Conservation (phyloP, 1,284 basidiomycete genomes). For the Boletus putidus region DNA sequence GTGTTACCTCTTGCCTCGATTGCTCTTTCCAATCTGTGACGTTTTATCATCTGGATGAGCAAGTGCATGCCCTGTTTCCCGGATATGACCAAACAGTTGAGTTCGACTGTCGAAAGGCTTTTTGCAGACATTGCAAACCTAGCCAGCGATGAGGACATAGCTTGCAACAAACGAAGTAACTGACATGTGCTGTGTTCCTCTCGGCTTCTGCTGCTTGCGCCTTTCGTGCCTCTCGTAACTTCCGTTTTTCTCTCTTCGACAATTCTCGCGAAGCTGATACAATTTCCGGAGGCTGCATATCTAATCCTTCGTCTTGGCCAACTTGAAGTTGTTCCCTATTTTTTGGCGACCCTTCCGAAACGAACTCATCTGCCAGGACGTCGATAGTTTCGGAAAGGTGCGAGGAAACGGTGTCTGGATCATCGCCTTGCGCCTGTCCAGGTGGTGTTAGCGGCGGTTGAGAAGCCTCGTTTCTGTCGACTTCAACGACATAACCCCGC, state of each 20-base stretch:
- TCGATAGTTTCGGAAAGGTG: neutral
- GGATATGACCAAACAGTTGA: constrained; percentile 78
- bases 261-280: constrained; percentile 53
- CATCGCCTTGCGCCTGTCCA: constrained; percentile 27
- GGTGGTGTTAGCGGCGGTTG: constrained; percentile 17
- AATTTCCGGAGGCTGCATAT: constrained; percentile 15
- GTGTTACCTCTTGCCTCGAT: constrained; percentile 43
- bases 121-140: constrained; percentile 75
- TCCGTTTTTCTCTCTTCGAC: constrained; percentile 82
- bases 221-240: constrained; percentile 77
- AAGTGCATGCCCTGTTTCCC: constrained; percentile 70
- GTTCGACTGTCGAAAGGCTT: constrained; percentile 69
- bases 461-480: constrained; percentile 19
- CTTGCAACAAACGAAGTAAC: constrained; percentile 3
- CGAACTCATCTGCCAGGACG: neutral
- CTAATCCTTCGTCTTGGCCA: neutral
- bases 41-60: constrained; percentile 41
- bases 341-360: constrained; percentile 9
- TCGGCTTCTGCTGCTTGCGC: constrained; percentile 47
- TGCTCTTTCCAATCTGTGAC: constrained; percentile 40
- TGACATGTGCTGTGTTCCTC: constrained; percentile 14
- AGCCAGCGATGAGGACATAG: constrained; percentile 12
- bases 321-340: constrained; percentile 1
- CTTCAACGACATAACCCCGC: constrained; percentile 10
- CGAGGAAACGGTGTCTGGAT: constrained; percentile 8